Evolutionary conservation across 306 rosid genomes (phyloP), one percentile per base, ranked within the genome.

Genomic region (Lupinus albus): DNA sequence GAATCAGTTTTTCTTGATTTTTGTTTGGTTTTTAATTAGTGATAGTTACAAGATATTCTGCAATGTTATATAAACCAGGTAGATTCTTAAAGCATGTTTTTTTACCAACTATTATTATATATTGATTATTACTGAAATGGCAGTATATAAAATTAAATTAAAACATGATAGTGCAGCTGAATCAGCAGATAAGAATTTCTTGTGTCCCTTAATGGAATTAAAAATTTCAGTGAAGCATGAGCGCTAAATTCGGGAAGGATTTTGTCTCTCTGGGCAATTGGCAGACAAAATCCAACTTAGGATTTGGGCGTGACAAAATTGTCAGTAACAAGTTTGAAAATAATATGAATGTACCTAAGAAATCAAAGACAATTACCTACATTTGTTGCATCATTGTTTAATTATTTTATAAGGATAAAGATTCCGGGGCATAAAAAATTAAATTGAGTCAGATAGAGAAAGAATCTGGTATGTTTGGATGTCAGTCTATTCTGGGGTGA

Each of bases 281-380:
- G 73, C 76, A 72, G 81, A 92, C 88, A 75, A 87, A 84, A 89
- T 89, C 96, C 49, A 80, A 76, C 55, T 44, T 73, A 76, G 85
- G 98, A 85, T 92, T 87, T 84, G 76, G 76, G 95, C 91, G 92
- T 92, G 89, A 77, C 25, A 73, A 48, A 76, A 78, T 7, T 50
- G 85, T 81, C 86, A 82, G 81, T 69, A 62, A 70, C 64, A 66
- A 63, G 80, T 57, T 78, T 85, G 80, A 80, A 80, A 63, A 79
- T 67, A 16, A 77, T 79, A 74, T 62, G 13, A 28, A 61, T 44
- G 21, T 78, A 78, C 39, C 64, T 25, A 61, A 36, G 21, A 48
- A 65, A 83, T 70, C 63, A 66, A 55, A 68, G 58, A 72, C 76
- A 67, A 66, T 38, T 1, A 66, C 17, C 80, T 55, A 48, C 49